Evolutionary conservation across 768 basidiomycete species (phyloP).

Genomic region (Auricularia cornea): DNA sequence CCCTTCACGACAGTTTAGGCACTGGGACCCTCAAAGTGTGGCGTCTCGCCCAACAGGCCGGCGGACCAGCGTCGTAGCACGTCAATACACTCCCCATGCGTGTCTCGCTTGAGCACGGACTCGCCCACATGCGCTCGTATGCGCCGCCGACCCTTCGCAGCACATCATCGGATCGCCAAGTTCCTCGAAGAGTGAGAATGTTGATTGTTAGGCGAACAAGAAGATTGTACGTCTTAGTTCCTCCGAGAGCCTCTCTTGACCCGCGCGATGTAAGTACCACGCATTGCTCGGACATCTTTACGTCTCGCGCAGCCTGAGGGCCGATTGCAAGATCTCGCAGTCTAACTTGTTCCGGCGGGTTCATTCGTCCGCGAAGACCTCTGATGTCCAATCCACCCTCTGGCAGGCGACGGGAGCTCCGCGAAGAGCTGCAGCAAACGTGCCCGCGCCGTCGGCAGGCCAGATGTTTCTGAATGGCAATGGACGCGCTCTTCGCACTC

Average conservation of each 20-base stretch:
- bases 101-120: not conserved
- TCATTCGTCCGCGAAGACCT: too few species aligned
- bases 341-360: too few species aligned
- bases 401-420: too few species aligned
- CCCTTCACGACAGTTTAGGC: conserved; percentile 43
- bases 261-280: not conserved
- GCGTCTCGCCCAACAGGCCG: conserved; percentile 32
- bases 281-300: not conserved
- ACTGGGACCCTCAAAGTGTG: conserved; percentile 71
- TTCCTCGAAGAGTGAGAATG: not conserved
- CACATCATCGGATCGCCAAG: not conserved
- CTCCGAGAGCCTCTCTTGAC: not conserved
- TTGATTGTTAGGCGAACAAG: not conserved
- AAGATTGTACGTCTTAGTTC: not conserved
- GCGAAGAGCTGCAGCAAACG: too few species aligned
- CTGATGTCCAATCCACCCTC: too few species aligned
- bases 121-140: not conserved
- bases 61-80: not conserved
- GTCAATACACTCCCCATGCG: not conserved
- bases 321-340: too few species aligned
- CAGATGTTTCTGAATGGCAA: too few species aligned
- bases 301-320: too few species aligned
- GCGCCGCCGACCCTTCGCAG: not conserved
- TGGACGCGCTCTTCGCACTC: not conserved
- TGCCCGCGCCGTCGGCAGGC: too few species aligned